Conservation (phyloP, 225 moss, liverwort and hornwort genomes). For the Pseudisothecium myosuroides region DNA sequence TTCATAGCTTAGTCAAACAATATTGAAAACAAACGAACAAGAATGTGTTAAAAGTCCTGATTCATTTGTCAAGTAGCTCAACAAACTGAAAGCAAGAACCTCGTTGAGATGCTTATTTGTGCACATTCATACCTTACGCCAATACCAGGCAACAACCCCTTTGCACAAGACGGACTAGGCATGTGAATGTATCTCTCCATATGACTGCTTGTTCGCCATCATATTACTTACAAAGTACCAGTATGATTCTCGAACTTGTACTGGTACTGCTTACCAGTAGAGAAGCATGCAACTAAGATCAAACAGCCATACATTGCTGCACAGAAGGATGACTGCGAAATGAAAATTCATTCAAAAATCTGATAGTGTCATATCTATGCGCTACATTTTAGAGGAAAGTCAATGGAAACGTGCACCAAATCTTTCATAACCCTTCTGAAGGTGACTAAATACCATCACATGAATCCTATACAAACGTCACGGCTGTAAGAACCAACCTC, state of each 20-base stretch:
- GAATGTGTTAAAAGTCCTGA: not conserved
- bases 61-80: not conserved
- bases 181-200: too few species aligned
- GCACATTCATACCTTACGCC: not conserved
- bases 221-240: not conserved
- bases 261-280: not conserved
- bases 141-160: not conserved
- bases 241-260: not conserved
- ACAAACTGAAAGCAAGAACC: not conserved
- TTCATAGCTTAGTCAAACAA: not conserved
- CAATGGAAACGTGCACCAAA: not conserved
- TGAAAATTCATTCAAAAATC: not conserved
- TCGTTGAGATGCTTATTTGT: not conserved
- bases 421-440: not conserved
- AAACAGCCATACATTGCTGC: not conserved
- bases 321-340: too few species aligned
- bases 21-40: not conserved
- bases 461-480: conserved; percentile 14
- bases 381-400: not conserved
- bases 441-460: not conserved
- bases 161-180: too few species aligned
- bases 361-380: too few species aligned
- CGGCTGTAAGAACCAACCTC: not conserved
- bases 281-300: not conserved
- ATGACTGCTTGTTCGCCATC: not conserved